These are phyloP conservation scores for Naganishia vishniacii DNA, from an alignment of 768 basidiomycete species.

Conservation along the genomic window DNA sequence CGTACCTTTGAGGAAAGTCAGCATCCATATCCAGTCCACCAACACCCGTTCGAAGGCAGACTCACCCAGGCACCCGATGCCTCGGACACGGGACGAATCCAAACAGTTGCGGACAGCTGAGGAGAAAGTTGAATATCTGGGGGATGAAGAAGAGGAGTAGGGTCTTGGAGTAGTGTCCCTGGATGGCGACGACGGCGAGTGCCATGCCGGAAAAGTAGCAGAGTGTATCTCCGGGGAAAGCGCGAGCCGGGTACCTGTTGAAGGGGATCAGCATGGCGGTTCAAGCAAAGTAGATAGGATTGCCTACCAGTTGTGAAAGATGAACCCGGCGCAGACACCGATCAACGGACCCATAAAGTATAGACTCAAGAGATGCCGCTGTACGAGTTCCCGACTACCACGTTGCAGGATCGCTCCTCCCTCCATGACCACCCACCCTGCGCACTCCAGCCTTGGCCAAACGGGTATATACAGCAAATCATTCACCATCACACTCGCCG, in stretches of 20 bases:
- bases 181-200: conserved; percentile 93
- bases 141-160: conserved; percentile 93
- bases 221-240: conserved; percentile 92
- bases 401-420: conserved; percentile 57
- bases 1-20: conserved; percentile 58
- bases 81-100: conserved; percentile 88
- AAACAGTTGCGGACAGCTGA: conserved; percentile 91
- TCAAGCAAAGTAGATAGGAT: no score
- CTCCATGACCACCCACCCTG: conserved; percentile 21
- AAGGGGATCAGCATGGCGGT: not conserved
- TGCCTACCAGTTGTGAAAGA: conserved; percentile 96
- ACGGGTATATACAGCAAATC: conserved; percentile 88
- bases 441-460: conserved; percentile 33
- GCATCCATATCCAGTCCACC: not conserved
- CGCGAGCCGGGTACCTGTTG: conserved; percentile 86
- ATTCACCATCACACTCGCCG: conserved; percentile 80
- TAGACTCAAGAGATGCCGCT: conserved; percentile 87
- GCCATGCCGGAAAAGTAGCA: conserved; percentile 99
- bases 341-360: conserved; percentile 96
- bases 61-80: conserved; percentile 83
- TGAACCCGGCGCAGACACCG: conserved; percentile 79
- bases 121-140: conserved; percentile 93
- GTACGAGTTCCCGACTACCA: conserved; percentile 78
- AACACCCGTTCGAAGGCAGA: conserved; percentile 2
- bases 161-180: conserved; percentile 96